Percentiles rank a stretch among this genome's conserved stretches.
Evolutionary conservation across 2,329 filamentous ascomycete species (phyloP).

Genomic region (Ophiostoma sp.): DNA sequence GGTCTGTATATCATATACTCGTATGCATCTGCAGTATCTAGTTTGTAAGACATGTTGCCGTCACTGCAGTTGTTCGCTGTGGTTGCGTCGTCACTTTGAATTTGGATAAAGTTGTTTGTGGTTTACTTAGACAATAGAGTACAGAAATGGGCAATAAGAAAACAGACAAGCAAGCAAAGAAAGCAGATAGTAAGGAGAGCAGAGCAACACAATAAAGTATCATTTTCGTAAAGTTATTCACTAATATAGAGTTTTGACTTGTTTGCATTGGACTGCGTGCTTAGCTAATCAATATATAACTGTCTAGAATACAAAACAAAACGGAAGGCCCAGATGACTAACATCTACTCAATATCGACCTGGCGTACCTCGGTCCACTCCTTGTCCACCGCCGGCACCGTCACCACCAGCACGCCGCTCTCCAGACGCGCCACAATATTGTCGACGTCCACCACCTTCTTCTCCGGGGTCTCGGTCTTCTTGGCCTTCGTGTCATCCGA

Average conservation of each 20-base stretch:
- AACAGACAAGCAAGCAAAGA: no score
- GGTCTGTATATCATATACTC: no score
- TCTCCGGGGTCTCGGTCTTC: slow-evolving; percentile 44
- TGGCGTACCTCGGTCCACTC: slow-evolving; percentile 57
- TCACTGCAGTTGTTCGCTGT: no score
- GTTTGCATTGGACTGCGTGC: neutral
- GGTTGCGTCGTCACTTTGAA: no score
- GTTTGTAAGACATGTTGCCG: no score
- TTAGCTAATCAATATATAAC: neutral
- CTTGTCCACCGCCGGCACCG: slow-evolving; percentile 60
- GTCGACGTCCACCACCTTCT: slow-evolving; percentile 56
- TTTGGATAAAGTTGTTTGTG: no score
- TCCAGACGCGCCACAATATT: slow-evolving; percentile 70
- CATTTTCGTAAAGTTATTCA: no score
- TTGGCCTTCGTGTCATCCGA: slow-evolving; percentile 42
- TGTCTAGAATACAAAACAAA: neutral
- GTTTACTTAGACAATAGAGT: no score
- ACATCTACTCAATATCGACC: slow-evolving; percentile 48
- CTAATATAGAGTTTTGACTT: no score
- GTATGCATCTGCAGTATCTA: neutral
- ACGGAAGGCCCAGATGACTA: neutral
- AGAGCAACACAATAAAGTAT: no score
- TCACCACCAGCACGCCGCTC: slow-evolving; percentile 70
- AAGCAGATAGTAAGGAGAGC: no score
- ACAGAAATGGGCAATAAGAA: no score